Conservation (phyloP, 73 alveolate species). For the Loxodes magnus region DNA sequence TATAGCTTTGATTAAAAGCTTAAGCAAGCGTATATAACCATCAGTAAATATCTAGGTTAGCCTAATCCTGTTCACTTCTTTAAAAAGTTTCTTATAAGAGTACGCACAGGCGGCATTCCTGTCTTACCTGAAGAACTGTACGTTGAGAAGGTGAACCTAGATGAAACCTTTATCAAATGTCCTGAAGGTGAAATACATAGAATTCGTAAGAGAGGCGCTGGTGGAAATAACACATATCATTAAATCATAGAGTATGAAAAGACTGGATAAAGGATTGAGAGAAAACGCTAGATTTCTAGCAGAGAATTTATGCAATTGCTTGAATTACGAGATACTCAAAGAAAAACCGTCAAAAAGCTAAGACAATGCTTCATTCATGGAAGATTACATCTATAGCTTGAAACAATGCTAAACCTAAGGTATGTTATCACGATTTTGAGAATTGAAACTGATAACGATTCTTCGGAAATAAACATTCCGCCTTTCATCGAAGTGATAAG, state of each 20-base stretch:
- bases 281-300: slow-evolving; percentile 41
- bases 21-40: slow-evolving; percentile 26
- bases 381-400: slow-evolving; percentile 42
- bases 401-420: slow-evolving; percentile 32
- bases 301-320: slow-evolving; percentile 50
- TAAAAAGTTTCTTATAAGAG: slow-evolving; percentile 31
- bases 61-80: slow-evolving; percentile 30
- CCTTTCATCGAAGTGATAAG: slow-evolving; percentile 42
- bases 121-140: slow-evolving; percentile 36
- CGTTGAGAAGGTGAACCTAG: slow-evolving; percentile 41
- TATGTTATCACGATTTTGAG: slow-evolving; percentile 32
- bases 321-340: slow-evolving; percentile 36
- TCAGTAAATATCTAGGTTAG: slow-evolving; percentile 41
- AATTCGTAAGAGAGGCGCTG: slow-evolving; percentile 52
- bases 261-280: slow-evolving; percentile 32
- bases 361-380: slow-evolving; percentile 51
- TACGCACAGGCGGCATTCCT: slow-evolving; percentile 25
- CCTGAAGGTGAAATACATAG: slow-evolving; percentile 26
- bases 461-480: slow-evolving; percentile 36
- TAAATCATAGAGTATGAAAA: slow-evolving; percentile 23
- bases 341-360: slow-evolving; percentile 25
- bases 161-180: slow-evolving; percentile 45
- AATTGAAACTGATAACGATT: slow-evolving; percentile 37
- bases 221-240: slow-evolving; percentile 42
- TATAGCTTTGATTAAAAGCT: slow-evolving; percentile 40